Base-by-base conservation (phyloP, 2,329 filamentous ascomycete genomes). In the Phaeosphaeria sp. region DNA sequence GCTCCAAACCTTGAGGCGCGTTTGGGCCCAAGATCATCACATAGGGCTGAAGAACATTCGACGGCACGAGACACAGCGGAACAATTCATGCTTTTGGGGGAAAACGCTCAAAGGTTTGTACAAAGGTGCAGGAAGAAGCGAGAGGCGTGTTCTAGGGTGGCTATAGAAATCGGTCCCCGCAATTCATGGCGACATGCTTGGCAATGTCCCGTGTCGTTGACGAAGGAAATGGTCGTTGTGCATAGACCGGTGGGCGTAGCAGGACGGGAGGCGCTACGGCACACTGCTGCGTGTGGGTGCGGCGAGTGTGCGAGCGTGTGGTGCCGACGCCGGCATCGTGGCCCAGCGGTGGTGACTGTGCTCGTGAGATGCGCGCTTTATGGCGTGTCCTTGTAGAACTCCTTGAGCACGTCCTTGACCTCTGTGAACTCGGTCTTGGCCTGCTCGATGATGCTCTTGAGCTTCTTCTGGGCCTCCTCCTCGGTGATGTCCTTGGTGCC, bases 381-480 rank as follows among this genome's bases (percentile, higher is more conserved):
- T 21, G 44, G 44, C 33, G 52, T 54, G 39, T 86, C 84, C 59
- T 83, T 79, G 76, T 90, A 97, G 77, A 92, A 96, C 65, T 84
- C 80, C 74, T 82, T 85, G 72, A 99, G 84, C 58, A 87, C 83
- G 63, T 80, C 83, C 78, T 93, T 88, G 50, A 90, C 90, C 53
- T 91, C 89, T 47, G 82, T 76, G 77, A 93, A 97, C 71, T 96
- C 93, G 59, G 81, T 77, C 82, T 93, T 93, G 60, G 92, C 90
- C 46, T 85, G 82, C 47, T 82, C 80, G 62, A 98, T 84, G 7
- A 89, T 91, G 46, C 87, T 85, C 65, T 82, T 83, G 71, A 96
- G 91, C 60, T 86, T 87, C 60, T 85, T 78, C 36, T 97, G 82
- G 49, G 87, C 80, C 2, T 87, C 81, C 58, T 89, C 83, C 69